Conservation (phyloP, 352 stramenopile species). For the Saprolegnia diclina region DNA sequence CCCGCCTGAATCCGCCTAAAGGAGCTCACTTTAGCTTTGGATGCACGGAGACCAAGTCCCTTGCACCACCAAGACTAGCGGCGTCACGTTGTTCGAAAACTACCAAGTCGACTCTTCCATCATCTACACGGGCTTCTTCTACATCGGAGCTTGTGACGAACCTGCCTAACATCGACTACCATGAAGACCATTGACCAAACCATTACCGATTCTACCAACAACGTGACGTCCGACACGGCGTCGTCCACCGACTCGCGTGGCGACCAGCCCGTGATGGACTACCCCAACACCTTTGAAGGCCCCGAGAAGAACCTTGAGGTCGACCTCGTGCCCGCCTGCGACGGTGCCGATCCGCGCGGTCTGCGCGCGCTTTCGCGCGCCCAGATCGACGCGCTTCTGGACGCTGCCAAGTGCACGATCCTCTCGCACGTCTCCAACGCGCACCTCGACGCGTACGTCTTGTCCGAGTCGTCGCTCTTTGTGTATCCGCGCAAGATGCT, state of each 20-base stretch:
- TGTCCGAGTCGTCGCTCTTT: constrained; percentile 98
- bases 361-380: constrained; percentile 85
- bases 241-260: constrained; percentile 32
- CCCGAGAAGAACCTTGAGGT: constrained; percentile 97
- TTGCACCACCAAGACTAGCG: constrained; percentile 23
- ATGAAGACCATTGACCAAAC: constrained; percentile 28
- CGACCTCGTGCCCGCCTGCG: constrained; percentile 76
- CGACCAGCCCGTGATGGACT: constrained; percentile 37
- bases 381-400: constrained; percentile 93
- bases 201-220: constrained; percentile 41
- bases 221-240: constrained; percentile 2
- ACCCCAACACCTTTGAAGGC: constrained; percentile 93
- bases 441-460: constrained; percentile 93
- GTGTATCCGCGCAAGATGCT: constrained; percentile 98
- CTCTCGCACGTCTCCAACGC: constrained; percentile 94
- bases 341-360: constrained; percentile 62
- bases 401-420: constrained; percentile 94
- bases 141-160: constrained; percentile 86
- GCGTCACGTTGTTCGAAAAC: constrained; percentile 34
- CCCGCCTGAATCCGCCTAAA: too few relatives aligned
- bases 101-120: constrained; percentile 84
- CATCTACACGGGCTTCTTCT: constrained; percentile 88
- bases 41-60: constrained; percentile 1
- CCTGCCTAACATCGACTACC: constrained; percentile 62
- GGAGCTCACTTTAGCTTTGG: not conserved